These are phyloP conservation scores for Striga asiatica DNA, from an alignment of 257 asterid genomes.

Conservation along the genomic window DNA sequence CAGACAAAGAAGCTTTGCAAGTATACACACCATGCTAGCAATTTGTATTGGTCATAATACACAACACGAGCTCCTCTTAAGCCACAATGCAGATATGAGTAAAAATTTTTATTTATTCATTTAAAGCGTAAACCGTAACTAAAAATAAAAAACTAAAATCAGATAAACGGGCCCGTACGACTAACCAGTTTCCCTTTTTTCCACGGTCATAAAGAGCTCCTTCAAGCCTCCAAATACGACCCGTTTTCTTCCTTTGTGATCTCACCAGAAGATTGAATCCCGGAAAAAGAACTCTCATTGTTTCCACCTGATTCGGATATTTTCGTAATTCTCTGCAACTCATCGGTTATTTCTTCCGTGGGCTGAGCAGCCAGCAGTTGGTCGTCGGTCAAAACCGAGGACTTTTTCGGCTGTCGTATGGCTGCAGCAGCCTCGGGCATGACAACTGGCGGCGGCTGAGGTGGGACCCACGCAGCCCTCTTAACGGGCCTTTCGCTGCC, in stretches of 20 bases:
- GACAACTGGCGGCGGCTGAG: constrained; percentile 88
- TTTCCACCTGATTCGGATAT: constrained; percentile 69
- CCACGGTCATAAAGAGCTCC: constrained; percentile 5
- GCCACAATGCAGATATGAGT: neutral
- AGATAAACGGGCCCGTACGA: neutral
- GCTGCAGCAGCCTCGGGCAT: constrained; percentile 96
- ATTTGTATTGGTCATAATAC: too few relatives aligned
- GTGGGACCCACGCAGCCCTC: constrained; percentile 91
- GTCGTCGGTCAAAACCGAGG: constrained; percentile 39
- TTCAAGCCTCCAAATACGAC: constrained; percentile 22
- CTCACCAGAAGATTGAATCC: constrained; percentile 31
- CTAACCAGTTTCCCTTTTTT: constrained; percentile 5
- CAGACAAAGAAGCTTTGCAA: too few relatives aligned
- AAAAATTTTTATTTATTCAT: neutral
- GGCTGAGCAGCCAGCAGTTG: constrained; percentile 40
- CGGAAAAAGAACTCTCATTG: constrained; percentile 32
- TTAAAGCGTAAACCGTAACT: neutral
- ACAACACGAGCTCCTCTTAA: neutral
- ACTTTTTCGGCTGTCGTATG: constrained; percentile 83
- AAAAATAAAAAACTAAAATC: neutral
- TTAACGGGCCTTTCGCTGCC: constrained; percentile 35
- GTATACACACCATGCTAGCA: too few relatives aligned
- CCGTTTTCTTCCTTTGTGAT: constrained; percentile 35
- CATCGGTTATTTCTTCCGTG: constrained; percentile 43
- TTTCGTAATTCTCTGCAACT: constrained; percentile 58